Conservation (phyloP, 257 asterid species). For the Craterostigma plantagineum region DNA sequence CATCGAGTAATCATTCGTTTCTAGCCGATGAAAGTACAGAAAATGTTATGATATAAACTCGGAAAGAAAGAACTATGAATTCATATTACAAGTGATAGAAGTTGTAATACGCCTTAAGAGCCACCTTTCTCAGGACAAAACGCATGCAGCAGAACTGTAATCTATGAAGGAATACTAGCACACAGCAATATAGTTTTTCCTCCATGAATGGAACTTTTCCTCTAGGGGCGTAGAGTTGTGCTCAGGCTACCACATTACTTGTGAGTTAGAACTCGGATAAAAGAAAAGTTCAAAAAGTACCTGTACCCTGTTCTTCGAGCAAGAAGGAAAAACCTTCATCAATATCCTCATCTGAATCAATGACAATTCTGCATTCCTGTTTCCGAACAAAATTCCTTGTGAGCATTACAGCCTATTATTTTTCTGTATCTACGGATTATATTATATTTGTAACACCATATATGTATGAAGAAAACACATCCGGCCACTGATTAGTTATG, state of each 20-base stretch:
- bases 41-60: too few species aligned
- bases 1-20: conserved; percentile 15
- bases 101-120: too few species aligned
- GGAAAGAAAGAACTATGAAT: not conserved
- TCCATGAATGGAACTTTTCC: too few species aligned
- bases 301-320: conserved; percentile 42
- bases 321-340: conserved; percentile 49
- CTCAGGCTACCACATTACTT: too few species aligned
- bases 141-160: too few species aligned
- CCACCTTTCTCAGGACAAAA: too few species aligned
- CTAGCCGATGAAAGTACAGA: conserved; percentile 15
- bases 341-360: conserved; percentile 65
- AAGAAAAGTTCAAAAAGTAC: conserved; percentile 16
- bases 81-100: too few species aligned
- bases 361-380: conserved; percentile 18
- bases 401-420: not conserved
- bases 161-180: too few species aligned
- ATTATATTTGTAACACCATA: not conserved
- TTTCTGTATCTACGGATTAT: not conserved
- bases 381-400: conserved; percentile 3
- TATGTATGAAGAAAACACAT: not conserved
- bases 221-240: too few species aligned
- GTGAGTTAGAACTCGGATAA: not conserved
- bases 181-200: too few species aligned
- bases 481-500: too few species aligned